Conservation (phyloP, 768 basidiomycete genomes). For the Termitomyces sp. region DNA sequence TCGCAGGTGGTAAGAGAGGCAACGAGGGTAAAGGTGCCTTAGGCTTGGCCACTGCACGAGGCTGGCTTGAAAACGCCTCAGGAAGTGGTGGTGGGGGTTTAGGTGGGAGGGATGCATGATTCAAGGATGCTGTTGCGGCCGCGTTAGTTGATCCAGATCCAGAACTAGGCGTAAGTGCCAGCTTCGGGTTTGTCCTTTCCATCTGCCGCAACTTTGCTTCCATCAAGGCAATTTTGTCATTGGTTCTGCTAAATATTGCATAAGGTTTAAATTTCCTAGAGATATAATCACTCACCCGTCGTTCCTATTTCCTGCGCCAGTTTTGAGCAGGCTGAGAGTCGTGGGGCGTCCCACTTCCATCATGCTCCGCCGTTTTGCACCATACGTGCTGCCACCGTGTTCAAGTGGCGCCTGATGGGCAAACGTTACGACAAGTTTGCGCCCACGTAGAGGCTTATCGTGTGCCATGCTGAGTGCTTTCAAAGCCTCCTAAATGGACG, state of each 20-base stretch:
- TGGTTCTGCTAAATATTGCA: conserved; percentile 45
- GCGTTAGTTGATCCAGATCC: background rate
- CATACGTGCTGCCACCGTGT: conserved; percentile 20
- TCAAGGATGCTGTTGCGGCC: conserved; percentile 7
- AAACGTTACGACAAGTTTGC: conserved; percentile 86
- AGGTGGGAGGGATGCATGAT: conserved; percentile 36
- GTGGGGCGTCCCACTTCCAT: conserved; percentile 70
- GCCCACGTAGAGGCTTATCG: conserved; percentile 78
- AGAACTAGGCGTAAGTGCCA: conserved; percentile 9
- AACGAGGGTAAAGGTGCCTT: conserved; percentile 19
- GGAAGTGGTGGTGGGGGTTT: conserved; percentile 33
- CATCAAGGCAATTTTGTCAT: conserved; percentile 89
- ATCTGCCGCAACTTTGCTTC: conserved; percentile 92
- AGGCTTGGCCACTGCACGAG: conserved; percentile 11
- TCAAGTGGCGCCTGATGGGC: conserved; percentile 78
- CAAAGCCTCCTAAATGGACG: conserved; percentile 62
- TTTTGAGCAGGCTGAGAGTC: conserved; percentile 84
- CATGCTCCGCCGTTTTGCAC: conserved; percentile 34
- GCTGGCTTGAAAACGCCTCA: conserved; percentile 6
- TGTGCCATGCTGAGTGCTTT: conserved; percentile 71
- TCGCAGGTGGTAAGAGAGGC: conserved; percentile 16
- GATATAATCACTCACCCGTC: conserved; percentile 34
- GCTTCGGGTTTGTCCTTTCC: conserved; percentile 36
- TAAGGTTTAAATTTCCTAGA: background rate
- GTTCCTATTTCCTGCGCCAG: conserved; percentile 45